Base-by-base conservation (phyloP, 2,329 filamentous ascomycete genomes). In the Talaromyces sp. region DNA sequence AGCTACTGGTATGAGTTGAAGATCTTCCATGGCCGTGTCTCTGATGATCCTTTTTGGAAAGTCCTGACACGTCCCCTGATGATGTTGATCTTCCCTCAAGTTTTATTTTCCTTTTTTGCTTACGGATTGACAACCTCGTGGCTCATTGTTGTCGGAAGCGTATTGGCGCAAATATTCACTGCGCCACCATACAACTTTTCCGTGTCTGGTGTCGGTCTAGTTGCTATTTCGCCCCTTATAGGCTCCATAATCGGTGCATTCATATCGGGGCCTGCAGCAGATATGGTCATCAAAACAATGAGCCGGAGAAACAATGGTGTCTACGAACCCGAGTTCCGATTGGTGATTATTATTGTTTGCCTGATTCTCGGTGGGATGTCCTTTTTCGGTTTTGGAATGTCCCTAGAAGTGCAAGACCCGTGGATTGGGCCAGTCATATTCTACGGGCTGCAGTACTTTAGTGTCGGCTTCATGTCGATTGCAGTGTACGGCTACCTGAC, bases 401-500 rank as follows among this genome's bases (percentile, higher is more conserved):
- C 65, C 2, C 62, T 67, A 32, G 60, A 61, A 17, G 52, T 22
- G 8, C 3, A 61, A 25, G 59, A 61, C 19, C 59, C 59, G 5
- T 61, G 59, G 59, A 61, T 61, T n/a, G 54, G 59, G n/a, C 59
- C 59, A 15, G 54, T 61, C 6, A 33, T 61, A 15, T 61, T 61
- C 33, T 61, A 61, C 54, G 59, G 59, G 11, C 54, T 58, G n/a
- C 59, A 61, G 27, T 61, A 61, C 39, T 61, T 61, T 30, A 61
- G 59, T 13, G 59, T 61, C 19, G 59, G 59, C 7, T 61, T 61
- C 42, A 61, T 61, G 59, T 47, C 59, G 13, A 61, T 61, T 42
- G 59, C 59, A 3, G 59, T 75, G 30, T 75, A 73, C 63, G 73
- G 72, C 57, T 73, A 73, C 59, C 66, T 73, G 27, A 71, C 69